A percentile compares a stretch with the other conserved stretches of the same genome.
phyloP scores from a whole-genome alignment of 192 early-diverging fungal genomes.

The Funneliformis geosporum region DNA sequence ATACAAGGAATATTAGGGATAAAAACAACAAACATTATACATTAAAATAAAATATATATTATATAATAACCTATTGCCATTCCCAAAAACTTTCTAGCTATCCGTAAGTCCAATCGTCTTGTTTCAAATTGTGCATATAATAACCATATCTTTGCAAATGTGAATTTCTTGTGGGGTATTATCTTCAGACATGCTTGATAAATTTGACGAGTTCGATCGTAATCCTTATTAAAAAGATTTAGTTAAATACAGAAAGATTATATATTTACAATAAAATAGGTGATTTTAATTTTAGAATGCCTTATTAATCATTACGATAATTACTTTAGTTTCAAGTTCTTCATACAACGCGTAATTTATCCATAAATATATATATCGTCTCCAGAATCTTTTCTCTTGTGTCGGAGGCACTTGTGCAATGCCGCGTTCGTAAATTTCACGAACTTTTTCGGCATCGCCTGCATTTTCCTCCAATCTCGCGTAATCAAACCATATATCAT shows the following conservation, averaged over 20 bases:
- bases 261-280: too few relatives aligned
- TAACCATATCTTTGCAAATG: slow-evolving; percentile 98
- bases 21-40: neutral
- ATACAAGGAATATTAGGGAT: neutral
- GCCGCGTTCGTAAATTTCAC: slow-evolving; percentile 96
- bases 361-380: slow-evolving; percentile 99
- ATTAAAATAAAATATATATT: neutral
- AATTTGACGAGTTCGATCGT: slow-evolving; percentile 77
- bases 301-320: neutral
- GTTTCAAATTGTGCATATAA: slow-evolving; percentile 92
- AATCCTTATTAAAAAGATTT: slow-evolving; percentile 54
- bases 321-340: slow-evolving; percentile 76
- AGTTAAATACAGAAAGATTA: too few relatives aligned
- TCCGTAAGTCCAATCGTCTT: slow-evolving; percentile 67
- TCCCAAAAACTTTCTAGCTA: slow-evolving; percentile 82
- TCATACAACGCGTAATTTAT: slow-evolving; percentile 97
- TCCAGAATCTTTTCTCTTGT: slow-evolving; percentile 91
- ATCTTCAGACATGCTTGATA: slow-evolving; percentile 80
- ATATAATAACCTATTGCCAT: slow-evolving; percentile 68
- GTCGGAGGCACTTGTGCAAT: slow-evolving; percentile 86
- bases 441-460: slow-evolving; percentile 69
- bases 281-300: neutral
- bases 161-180: slow-evolving; percentile 92
- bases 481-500: slow-evolving; percentile 99
- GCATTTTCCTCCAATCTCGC: slow-evolving; percentile 81